Base-by-base conservation (phyloP, 2,329 filamentous ascomycete genomes). In the Alternaria panax region DNA sequence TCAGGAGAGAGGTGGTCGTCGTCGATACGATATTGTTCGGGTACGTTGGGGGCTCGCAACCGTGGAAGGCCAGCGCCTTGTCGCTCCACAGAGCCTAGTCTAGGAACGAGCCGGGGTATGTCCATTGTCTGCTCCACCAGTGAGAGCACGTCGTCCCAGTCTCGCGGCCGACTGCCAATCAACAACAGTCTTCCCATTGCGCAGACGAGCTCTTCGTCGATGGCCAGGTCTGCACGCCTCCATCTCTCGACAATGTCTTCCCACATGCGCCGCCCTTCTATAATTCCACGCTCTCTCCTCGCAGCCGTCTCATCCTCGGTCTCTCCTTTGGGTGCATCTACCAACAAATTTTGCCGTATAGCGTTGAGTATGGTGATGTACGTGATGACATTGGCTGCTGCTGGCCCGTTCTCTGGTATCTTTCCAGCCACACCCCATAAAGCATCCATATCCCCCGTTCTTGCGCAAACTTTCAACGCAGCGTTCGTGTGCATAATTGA, bases 401-500 rank as follows among this genome's bases (percentile, higher is more conserved):
- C 85, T 0, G 84, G 74, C 0, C 87, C 90, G 9, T 75, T 80
- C 14, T 88, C 85, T 16, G 93, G 90, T 57, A 94, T 84, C 30
- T 88, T 87, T n/a, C 87, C 85, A 42, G 89, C 87, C 64, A 97
- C 85, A 54, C 86, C 85, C 83, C 95, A 96, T 67, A 98, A 80
- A 16, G 89, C 86, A 66, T 97, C 92, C 76, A 96, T 84, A 73
- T 97, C 90, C 12, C 83, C 77, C 4, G 91, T 89, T 57, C 87
- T 85, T 47, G 89, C 86, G 75, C 93, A 98, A 8, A 95, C 90
- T 59, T 89, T 88, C 43, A 99, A 81, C n/a, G 93, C 87, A 9
- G 93, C 92, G 75, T 99, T 99, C 63, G 92, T 88, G 73, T 98
- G 95, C 57, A 92, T 90, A 34, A 89, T 90, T 66, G 88, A 91